A percentile compares a stretch with the other conserved stretches of the same genome.
Evolutionary conservation across 2,329 filamentous ascomycete species (phyloP).

Genomic region (Epichloe hybrida): DNA sequence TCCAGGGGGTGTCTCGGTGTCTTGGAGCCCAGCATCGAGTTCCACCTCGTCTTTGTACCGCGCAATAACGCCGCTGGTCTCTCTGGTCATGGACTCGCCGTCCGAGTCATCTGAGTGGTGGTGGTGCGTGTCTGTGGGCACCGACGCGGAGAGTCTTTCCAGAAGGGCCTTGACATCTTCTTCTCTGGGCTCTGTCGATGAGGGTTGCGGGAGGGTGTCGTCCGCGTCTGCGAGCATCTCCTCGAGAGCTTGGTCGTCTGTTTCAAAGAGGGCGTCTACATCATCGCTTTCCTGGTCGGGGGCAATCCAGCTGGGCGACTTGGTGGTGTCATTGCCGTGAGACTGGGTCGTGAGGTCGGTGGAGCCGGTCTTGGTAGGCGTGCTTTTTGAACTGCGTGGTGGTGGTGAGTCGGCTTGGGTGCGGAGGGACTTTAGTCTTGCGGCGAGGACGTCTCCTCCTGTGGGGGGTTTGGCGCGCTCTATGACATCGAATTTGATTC

Average conservation of each 20-base stretch:
- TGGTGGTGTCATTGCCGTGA: background rate
- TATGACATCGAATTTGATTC: constrained; percentile 24
- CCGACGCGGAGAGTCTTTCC: constrained; percentile 21
- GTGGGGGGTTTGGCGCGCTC: constrained; percentile 28
- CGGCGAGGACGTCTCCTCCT: constrained; percentile 37
- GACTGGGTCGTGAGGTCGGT: background rate
- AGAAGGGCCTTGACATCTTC: constrained; percentile 23
- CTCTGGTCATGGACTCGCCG: constrained; percentile 32
- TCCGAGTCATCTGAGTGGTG: constrained; percentile 32
- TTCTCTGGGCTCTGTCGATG: constrained; percentile 13
- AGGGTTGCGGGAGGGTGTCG: constrained; percentile 8
- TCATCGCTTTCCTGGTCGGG: constrained; percentile 16
- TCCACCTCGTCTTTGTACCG: constrained; percentile 33
- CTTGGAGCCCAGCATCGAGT: constrained; percentile 15
- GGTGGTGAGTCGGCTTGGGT: constrained; percentile 20
- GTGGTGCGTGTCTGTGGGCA: constrained; percentile 16
- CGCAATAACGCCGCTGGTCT: constrained; percentile 31
- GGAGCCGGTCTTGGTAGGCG: background rate
- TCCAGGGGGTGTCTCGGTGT: background rate
- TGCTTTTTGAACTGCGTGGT: background rate
- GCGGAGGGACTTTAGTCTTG: constrained; percentile 37
- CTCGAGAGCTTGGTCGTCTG: constrained; percentile 38
- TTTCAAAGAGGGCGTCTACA: constrained; percentile 26
- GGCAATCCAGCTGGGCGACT: background rate
- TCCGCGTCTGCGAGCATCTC: constrained; percentile 34